phyloP scores from a whole-genome alignment of 805 yeast species.

The Yamadazyma kitorensis region DNA sequence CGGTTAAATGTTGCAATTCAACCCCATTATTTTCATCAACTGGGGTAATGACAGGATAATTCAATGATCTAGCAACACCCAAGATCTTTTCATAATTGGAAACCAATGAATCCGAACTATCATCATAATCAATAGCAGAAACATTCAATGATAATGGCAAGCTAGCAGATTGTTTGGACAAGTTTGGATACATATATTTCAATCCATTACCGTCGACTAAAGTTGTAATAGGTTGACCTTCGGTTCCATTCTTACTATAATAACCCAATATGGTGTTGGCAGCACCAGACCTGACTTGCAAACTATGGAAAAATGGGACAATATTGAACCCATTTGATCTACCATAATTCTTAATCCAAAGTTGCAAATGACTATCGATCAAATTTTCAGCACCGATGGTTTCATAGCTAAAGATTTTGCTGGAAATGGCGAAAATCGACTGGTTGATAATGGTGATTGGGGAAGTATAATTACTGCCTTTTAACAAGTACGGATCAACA shows the following conservation, averaged over 20 bases:
- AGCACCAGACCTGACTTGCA: conserved; percentile 83
- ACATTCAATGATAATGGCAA: conserved; percentile 70
- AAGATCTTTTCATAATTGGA: conserved; percentile 65
- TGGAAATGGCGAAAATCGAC: conserved; percentile 49
- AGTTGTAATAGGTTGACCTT: conserved; percentile 40
- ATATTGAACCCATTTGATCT: conserved; percentile 48
- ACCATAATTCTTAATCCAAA: conserved; percentile 57
- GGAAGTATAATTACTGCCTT: conserved; percentile 49
- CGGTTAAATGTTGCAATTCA: conserved; percentile 67
- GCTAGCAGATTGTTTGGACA: conserved; percentile 30
- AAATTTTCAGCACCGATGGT: conserved; percentile 60
- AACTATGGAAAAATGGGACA: conserved; percentile 59
- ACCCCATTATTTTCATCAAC: conserved; percentile 40
- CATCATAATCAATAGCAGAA: conserved; percentile 73
- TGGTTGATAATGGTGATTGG: conserved; percentile 55
- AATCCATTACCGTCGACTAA: conserved; percentile 69
- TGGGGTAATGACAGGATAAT: conserved; percentile 70
- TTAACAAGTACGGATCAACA: conserved; percentile 52
- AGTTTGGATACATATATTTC: conserved; percentile 61
- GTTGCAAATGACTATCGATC: conserved; percentile 55
- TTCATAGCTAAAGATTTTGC: conserved; percentile 66
- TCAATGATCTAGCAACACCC: conserved; percentile 58
- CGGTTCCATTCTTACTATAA: conserved; percentile 32
- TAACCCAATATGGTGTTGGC: conserved; percentile 78
- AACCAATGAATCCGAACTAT: conserved; percentile 47